phyloP scores from a whole-genome alignment of 768 basidiomycete genomes.

The Trametes coccinea region DNA sequence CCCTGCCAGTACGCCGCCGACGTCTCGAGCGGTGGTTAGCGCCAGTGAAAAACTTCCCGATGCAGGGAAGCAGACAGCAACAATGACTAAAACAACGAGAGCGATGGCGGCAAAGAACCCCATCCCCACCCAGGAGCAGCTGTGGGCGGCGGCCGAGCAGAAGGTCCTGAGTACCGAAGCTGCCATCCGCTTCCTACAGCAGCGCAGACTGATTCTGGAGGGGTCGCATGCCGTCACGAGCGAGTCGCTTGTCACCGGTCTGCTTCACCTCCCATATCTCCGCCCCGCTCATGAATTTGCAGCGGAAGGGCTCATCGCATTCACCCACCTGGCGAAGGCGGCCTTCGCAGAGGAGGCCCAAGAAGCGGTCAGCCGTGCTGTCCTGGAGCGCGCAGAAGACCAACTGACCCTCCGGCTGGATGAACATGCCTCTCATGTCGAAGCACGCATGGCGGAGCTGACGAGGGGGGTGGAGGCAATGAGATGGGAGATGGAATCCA shows the following conservation, averaged over 20 bases:
- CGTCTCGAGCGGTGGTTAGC: not conserved
- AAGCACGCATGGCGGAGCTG: not conserved
- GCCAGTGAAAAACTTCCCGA: not conserved
- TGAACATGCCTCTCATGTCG: constrained; percentile 3
- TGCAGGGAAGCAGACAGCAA: too few relatives aligned
- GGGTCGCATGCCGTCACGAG: not conserved
- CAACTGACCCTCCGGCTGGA: not conserved
- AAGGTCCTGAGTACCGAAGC: not conserved
- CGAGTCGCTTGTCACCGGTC: constrained; percentile 7
- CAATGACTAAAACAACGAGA: not conserved
- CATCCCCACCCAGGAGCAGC: not conserved
- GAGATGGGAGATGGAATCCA: not conserved
- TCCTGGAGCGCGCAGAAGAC: constrained; percentile 2
- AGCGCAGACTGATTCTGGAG: constrained; percentile 1
- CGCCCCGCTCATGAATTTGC: not conserved
- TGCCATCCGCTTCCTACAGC: not conserved
- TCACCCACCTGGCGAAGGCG: constrained; percentile 1
- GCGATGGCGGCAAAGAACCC: not conserved
- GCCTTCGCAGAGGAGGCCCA: not conserved
- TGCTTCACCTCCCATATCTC: not conserved
- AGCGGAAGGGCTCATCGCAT: not conserved
- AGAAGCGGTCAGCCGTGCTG: not conserved
- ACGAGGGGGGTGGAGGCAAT: not conserved
- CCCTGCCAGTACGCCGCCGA: constrained; percentile 1
- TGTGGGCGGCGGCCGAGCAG: not conserved